Evolutionary conservation across 225 moss, liverwort and hornwort species (phyloP).

Genomic region (Marchantia paleacea): DNA sequence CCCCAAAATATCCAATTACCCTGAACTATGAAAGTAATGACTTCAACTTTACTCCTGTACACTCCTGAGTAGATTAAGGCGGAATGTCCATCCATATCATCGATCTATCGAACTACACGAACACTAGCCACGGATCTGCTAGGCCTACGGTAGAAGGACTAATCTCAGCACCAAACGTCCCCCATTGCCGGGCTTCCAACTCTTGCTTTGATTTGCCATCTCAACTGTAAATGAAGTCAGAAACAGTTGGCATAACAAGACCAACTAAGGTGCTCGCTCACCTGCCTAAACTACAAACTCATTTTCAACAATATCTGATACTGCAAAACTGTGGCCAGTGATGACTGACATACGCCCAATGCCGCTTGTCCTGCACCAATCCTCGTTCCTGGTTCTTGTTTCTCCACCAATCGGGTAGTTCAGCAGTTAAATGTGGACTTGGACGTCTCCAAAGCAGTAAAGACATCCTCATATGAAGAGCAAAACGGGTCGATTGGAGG

Average conservation of each 20-base stretch:
- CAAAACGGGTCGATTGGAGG: conserved; percentile 12
- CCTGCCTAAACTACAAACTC: conserved; percentile 31
- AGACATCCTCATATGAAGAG: conserved; percentile 11
- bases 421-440: not conserved
- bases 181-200: conserved; percentile 2
- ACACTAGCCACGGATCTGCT: conserved; percentile 11
- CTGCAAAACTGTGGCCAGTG: conserved; percentile 56
- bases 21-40: conserved; percentile 10
- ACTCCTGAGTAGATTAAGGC: conserved; percentile 17
- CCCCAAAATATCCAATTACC: not conserved
- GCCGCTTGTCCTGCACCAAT: conserved; percentile 29
- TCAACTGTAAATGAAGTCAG: conserved; percentile 12
- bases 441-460: conserved; percentile 16
- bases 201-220: conserved; percentile 23
- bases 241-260: conserved; percentile 13
- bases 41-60: conserved; percentile 28
- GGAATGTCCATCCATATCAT: conserved; percentile 9
- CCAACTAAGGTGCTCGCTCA: conserved; percentile 28
- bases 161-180: conserved; percentile 2
- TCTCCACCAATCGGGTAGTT: conserved; percentile 13
- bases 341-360: conserved; percentile 38
- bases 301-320: conserved; percentile 38
- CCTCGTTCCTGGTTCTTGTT: conserved; percentile 7
- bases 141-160: conserved; percentile 10
- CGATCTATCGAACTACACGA: conserved; percentile 3